Evolutionary conservation across 768 basidiomycete species (phyloP).

Genomic region (Lactifluus rugatus): DNA sequence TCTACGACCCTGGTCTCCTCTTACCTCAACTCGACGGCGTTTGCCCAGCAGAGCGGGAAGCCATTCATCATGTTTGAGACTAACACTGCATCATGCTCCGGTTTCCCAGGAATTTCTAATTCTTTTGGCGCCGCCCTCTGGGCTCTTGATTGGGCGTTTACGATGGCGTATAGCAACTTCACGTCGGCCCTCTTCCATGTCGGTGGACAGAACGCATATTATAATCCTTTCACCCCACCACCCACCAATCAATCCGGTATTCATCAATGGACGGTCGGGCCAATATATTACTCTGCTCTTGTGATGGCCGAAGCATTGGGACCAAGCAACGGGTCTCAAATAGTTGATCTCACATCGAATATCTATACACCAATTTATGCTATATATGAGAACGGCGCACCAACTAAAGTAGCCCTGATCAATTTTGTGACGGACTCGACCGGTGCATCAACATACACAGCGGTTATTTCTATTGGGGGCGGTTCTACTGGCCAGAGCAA

Average conservation of each 20-base stretch:
- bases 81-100: constrained; percentile 44
- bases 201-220: constrained; percentile 55
- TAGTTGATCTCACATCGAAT: constrained; percentile 49
- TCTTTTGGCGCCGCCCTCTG: constrained; percentile 45
- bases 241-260: constrained; percentile 44
- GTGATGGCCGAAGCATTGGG: constrained; percentile 64
- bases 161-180: constrained; percentile 42
- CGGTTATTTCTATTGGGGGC: constrained; percentile 40
- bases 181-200: constrained; percentile 38
- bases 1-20: constrained; percentile 39
- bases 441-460: constrained; percentile 45
- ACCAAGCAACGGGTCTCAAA: constrained; percentile 47
- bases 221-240: constrained; percentile 45
- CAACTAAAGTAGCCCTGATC: constrained; percentile 55
- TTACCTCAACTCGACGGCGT: constrained; percentile 41
- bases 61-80: constrained; percentile 51
- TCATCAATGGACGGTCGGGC: constrained; percentile 65
- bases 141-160: constrained; percentile 43
- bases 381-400: constrained; percentile 60
- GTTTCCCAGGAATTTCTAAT: constrained; percentile 48
- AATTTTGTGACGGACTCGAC: constrained; percentile 59
- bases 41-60: constrained; percentile 30
- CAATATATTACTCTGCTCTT: constrained; percentile 64
- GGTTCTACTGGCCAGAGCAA: constrained; percentile 32
- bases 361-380: constrained; percentile 52